These are phyloP conservation scores for Mangifera indica DNA, from an alignment of 345 rosid species.

Conservation along the genomic window DNA sequence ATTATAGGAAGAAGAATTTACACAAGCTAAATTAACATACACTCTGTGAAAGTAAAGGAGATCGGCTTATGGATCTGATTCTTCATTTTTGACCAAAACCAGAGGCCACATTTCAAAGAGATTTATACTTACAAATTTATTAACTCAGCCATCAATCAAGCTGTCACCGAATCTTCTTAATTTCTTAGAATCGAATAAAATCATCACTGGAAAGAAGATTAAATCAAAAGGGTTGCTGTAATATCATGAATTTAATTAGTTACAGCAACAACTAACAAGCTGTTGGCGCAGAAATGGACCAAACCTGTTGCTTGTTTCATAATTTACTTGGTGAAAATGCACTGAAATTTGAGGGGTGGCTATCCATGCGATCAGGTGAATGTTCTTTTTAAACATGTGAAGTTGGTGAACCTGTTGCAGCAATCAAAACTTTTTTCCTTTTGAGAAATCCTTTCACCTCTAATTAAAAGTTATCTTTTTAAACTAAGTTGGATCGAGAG, in stretches of 20 bases:
- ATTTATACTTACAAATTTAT: no score
- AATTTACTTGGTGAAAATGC: background rate
- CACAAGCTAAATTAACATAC: background rate
- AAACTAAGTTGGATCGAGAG: no score
- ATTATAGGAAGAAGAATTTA: background rate
- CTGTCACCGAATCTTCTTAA: background rate
- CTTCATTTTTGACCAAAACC: constrained; percentile 7
- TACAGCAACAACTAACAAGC: background rate
- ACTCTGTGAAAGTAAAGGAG: background rate
- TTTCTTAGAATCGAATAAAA: background rate
- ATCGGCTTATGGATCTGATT: constrained; percentile 13
- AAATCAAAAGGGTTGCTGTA: background rate
- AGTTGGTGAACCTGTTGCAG: background rate
- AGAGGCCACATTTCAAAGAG: background rate
- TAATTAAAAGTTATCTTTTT: no score
- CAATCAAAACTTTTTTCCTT: no score
- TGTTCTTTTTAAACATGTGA: background rate
- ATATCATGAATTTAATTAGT: background rate
- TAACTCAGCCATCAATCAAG: background rate
- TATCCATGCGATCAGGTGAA: background rate
- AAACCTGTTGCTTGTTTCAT: background rate
- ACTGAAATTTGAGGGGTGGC: background rate
- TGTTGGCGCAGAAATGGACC: background rate
- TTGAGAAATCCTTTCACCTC: no score
- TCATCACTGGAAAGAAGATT: background rate